Evolutionary conservation across 345 rosid species (phyloP), one percentile per base, ranked within the genome.

Genomic region (Heritiera littoralis): DNA sequence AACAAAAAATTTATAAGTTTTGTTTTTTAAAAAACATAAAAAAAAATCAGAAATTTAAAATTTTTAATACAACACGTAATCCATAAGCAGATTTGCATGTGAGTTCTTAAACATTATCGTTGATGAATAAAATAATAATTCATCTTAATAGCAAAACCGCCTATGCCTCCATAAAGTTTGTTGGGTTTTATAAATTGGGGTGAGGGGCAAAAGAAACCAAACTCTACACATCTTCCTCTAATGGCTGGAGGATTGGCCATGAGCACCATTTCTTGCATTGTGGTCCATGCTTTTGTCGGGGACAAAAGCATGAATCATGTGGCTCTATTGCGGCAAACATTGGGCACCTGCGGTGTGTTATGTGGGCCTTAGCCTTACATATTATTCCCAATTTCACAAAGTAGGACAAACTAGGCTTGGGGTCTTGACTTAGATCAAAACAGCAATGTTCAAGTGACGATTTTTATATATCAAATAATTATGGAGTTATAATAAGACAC

Each of bases 121-220:
- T 1, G 3, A 35, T 35, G 38, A 35, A 35, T 35, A 35, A 35
- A 3, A 35, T 35, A 35, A 35, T 35, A 35, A 35, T 3, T 3
- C 3, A 35, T 35, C 38, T 35, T 80, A 32, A 74, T 80, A 54
- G 72, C 66, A 61, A 70, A 15, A n/a, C 17, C 15, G 14, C 66
- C 46, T 12, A 35, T 13, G 8, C 17, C 49, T 76, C 79, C 49
- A 68, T 76, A 61, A 77, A 55, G 66, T 78, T 85, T 79, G 83
- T 76, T 73, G 75, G 79, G 66, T 79, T 81, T 41, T 60, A 78
- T 81, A 81, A 66, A 83, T 67, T 81, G 45, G n/a, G 58, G n/a
- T 5, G n/a, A 54, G 58, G n/a, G 58, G 41, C 56, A 40, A 41
- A 68, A 51, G 6, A 74, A 32, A 32, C 78, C 79, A 75, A 52